Conservation (phyloP, 768 basidiomycete species). For the Pholiota conissans region DNA sequence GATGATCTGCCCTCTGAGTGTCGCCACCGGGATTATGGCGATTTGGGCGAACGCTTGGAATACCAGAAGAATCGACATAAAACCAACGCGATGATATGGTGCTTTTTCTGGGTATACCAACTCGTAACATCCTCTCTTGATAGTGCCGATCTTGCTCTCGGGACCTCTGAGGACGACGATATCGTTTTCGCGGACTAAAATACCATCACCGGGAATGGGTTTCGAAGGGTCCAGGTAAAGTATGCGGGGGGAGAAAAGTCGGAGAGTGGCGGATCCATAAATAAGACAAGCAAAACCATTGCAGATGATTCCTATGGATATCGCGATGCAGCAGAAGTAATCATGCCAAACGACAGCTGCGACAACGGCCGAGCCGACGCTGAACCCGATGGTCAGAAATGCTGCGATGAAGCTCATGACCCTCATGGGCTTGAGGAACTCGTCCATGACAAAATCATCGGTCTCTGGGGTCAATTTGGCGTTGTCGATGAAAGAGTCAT, state of each 20-base stretch:
- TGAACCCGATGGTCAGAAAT: not conserved
- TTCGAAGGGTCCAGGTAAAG: not conserved
- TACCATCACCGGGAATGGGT: not conserved
- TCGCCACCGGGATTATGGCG: no score
- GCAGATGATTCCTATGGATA: not conserved
- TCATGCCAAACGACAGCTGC: not conserved
- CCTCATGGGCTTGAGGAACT: not conserved
- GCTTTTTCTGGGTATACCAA: constrained; percentile 7
- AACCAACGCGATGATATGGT: constrained; percentile 9
- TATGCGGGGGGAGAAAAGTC: not conserved
- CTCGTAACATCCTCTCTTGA: constrained; percentile 4
- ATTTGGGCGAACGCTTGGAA: no score
- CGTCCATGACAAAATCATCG: not conserved
- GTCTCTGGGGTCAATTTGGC: not conserved
- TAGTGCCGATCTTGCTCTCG: constrained; percentile 8
- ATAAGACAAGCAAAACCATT: not conserved
- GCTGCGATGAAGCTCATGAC: not conserved
- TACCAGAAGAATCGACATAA: constrained; percentile 10
- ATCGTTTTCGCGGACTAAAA: not conserved
- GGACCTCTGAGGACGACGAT: constrained; percentile 11
- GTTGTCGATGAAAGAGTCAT: not conserved
- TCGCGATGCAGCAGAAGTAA: not conserved
- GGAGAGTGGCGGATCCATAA: not conserved
- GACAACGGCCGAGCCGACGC: not conserved
- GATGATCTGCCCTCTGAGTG: no score